Evolutionary conservation across 768 basidiomycete species (phyloP).

Genomic region (Amanita jacksonii): DNA sequence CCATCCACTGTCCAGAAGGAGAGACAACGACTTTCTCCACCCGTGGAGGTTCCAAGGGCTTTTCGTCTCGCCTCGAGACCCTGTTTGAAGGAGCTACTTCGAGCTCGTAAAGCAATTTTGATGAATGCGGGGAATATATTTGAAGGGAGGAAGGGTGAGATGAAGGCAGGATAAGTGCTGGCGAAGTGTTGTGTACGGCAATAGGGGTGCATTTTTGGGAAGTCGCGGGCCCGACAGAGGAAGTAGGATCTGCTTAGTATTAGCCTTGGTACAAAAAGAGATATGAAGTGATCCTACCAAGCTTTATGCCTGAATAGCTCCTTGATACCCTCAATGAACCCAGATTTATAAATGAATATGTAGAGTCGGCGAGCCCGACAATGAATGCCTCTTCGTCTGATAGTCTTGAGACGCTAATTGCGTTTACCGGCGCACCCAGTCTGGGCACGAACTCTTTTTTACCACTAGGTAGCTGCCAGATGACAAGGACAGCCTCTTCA

Average conservation of each 20-base stretch:
- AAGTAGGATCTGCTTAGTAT: constrained; percentile 21
- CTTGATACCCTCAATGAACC: constrained; percentile 63
- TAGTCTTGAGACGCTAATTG: constrained; percentile 49
- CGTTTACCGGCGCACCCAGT: constrained; percentile 77
- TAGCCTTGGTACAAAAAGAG: constrained; percentile 1
- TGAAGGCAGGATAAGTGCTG: constrained; percentile 79
- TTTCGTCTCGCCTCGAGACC: constrained; percentile 74
- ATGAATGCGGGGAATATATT: constrained; percentile 68
- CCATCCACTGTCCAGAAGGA: constrained; percentile 78
- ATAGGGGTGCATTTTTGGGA: constrained; percentile 43
- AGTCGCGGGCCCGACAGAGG: constrained; percentile 23
- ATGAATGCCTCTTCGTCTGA: constrained; percentile 78
- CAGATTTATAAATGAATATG: constrained; percentile 64
- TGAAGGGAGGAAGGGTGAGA: constrained; percentile 96
- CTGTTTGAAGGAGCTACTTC: constrained; percentile 93
- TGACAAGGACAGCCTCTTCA: constrained; percentile 91
- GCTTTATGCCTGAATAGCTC: constrained; percentile 67
- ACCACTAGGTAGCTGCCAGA: constrained; percentile 89
- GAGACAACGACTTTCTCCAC: constrained; percentile 67
- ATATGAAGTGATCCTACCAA: constrained; percentile 40
- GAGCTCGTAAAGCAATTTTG: constrained; percentile 70
- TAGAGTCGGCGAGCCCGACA: constrained; percentile 74
- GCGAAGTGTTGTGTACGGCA: constrained; percentile 70
- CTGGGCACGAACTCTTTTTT: constrained; percentile 90
- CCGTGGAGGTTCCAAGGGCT: constrained; percentile 59